phyloP scores from a whole-genome alignment of 768 basidiomycete species.

The Phaeotremella skinneri region DNA sequence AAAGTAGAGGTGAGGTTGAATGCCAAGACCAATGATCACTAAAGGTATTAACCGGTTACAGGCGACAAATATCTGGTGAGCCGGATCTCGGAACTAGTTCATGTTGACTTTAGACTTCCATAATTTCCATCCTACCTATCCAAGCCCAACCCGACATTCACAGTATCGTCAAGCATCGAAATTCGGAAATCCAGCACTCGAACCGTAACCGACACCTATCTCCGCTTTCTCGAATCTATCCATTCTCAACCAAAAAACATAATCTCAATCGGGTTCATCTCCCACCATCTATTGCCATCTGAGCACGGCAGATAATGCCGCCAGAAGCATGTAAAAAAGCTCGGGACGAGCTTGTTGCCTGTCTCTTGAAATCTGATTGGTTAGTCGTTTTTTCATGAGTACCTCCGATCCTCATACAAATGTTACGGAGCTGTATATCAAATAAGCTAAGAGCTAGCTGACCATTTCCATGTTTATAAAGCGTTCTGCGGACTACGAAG shows the following conservation, averaged over 20 bases:
- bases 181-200: too few relatives aligned
- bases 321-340: slow-evolving; percentile 34
- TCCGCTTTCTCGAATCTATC: too few relatives aligned
- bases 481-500: slow-evolving; percentile 45
- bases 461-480: slow-evolving; percentile 1
- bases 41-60: too few relatives aligned
- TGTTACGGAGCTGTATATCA: background rate
- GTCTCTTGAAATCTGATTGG: slow-evolving; percentile 40
- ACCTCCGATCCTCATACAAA: background rate
- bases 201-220: too few relatives aligned
- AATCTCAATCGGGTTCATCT: background rate
- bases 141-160: background rate
- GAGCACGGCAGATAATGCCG: slow-evolving; percentile 12
- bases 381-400: slow-evolving; percentile 12
- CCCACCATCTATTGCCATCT: background rate
- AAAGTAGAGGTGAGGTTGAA: background rate
- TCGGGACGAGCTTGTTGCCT: slow-evolving; percentile 37
- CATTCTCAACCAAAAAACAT: too few relatives aligned
- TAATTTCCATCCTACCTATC: background rate
- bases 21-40: too few relatives aligned
- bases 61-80: too few relatives aligned
- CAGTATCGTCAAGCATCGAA: too few relatives aligned
- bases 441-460: too few relatives aligned
- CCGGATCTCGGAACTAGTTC: too few relatives aligned
- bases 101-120: background rate